Evolutionary conservation across 2,329 filamentous ascomycete species (phyloP).

Genomic region (Xylaria multiplex): DNA sequence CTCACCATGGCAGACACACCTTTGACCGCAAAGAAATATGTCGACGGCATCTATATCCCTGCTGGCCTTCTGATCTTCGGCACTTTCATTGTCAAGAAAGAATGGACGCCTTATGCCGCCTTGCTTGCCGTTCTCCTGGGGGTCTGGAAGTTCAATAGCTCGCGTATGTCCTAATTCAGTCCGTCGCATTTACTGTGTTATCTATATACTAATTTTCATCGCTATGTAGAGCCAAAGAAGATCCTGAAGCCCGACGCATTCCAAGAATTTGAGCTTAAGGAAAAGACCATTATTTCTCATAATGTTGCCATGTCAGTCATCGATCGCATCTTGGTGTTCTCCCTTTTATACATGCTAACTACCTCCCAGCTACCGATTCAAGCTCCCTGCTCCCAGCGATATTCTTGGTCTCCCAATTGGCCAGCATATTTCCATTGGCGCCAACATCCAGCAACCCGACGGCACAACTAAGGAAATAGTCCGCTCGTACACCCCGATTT

Average conservation of each 20-base stretch:
- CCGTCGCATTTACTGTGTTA: conserved; percentile 1
- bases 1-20: conserved; percentile 53
- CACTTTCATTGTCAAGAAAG: conserved; percentile 79
- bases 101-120: conserved; percentile 78
- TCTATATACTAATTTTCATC: conserved; percentile 35
- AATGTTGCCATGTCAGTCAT: conserved; percentile 89
- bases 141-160: conserved; percentile 75
- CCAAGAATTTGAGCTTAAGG: conserved; percentile 90
- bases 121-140: conserved; percentile 73
- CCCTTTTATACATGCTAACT: conserved; percentile 20
- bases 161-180: conserved; percentile 65
- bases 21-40: conserved; percentile 68
- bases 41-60: conserved; percentile 86
- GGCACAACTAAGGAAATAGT: conserved; percentile 84
- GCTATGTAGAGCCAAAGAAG: conserved; percentile 73
- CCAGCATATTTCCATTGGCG: conserved; percentile 97
- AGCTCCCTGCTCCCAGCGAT: conserved; percentile 77
- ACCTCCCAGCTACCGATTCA: conserved; percentile 83
- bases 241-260: conserved; percentile 88
- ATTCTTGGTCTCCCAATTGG: conserved; percentile 97
- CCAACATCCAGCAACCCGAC: conserved; percentile 72
- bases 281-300: conserved; percentile 96
- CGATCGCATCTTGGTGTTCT: conserved; percentile 7
- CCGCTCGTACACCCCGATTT: conserved; percentile 92
- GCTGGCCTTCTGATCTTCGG: conserved; percentile 81